phyloP scores from a whole-genome alignment of 345 rosid species.

The Citrus unshiu region DNA sequence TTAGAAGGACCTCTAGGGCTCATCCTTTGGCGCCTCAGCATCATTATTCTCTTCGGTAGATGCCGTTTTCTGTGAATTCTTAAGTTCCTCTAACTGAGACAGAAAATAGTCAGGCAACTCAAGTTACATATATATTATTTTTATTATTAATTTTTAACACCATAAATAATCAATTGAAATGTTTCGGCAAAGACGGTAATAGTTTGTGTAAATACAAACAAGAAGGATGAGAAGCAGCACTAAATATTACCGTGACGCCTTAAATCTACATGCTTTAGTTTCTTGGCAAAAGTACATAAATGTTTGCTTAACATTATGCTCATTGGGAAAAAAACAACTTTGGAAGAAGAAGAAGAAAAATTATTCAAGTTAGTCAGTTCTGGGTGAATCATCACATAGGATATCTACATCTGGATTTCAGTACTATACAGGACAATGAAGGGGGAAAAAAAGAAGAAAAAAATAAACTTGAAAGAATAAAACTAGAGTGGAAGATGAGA shows the following conservation, averaged over 20 bases:
- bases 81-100: slow-evolving; percentile 57
- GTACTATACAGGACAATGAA: background rate
- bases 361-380: background rate
- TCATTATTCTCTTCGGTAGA: slow-evolving; percentile 28
- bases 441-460: too few species aligned
- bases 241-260: background rate
- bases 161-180: background rate
- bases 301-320: background rate
- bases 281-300: background rate
- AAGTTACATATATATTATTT: background rate
- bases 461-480: background rate
- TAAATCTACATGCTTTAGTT: background rate
- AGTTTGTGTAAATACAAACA: background rate
- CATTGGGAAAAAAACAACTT: background rate
- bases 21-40: slow-evolving; percentile 32
- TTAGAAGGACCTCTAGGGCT: slow-evolving; percentile 14
- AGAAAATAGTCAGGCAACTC: background rate
- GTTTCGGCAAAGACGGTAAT: background rate
- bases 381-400: background rate
- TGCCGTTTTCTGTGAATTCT: slow-evolving; percentile 21
- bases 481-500: background rate
- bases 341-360: background rate
- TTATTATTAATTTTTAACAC: too few species aligned
- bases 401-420: background rate
- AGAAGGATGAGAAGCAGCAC: background rate